Evolutionary conservation across 116 monocot genomes (phyloP).

Genomic region (Dioscorea cayenensis): DNA sequence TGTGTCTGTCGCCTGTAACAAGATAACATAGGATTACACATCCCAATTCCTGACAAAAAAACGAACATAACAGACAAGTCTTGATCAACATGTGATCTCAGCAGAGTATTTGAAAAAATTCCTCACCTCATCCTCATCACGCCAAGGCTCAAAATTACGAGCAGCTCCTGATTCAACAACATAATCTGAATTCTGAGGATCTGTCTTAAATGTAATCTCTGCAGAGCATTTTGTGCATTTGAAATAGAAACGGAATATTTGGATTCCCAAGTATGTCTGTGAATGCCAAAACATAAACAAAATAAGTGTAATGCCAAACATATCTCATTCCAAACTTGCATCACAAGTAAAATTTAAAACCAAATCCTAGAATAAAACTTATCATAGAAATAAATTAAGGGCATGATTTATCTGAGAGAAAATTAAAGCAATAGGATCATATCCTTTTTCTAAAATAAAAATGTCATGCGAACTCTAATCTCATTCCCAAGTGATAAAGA

Average conservation of each 20-base stretch:
- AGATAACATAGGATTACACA: neutral
- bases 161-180: constrained; percentile 88
- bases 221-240: constrained; percentile 95
- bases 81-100: neutral
- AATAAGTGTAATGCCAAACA: neutral
- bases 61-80: neutral
- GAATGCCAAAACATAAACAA: neutral
- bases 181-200: constrained; percentile 90
- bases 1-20: constrained; percentile 35
- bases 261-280: constrained; percentile 92
- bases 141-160: constrained; percentile 85
- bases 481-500: too few species aligned
- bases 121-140: constrained; percentile 63
- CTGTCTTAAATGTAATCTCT: constrained; percentile 84
- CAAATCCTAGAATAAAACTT: too few species aligned
- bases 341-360: neutral
- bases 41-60: neutral
- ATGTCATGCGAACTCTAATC: too few species aligned
- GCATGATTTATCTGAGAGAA: too few species aligned
- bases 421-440: too few species aligned
- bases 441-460: too few species aligned
- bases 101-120: neutral
- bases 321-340: neutral
- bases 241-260: constrained; percentile 89
- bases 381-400: too few species aligned